These are phyloP conservation scores for Strigomonas culicis DNA, from an alignment of 208 protist species.

Conservation along the genomic window DNA sequence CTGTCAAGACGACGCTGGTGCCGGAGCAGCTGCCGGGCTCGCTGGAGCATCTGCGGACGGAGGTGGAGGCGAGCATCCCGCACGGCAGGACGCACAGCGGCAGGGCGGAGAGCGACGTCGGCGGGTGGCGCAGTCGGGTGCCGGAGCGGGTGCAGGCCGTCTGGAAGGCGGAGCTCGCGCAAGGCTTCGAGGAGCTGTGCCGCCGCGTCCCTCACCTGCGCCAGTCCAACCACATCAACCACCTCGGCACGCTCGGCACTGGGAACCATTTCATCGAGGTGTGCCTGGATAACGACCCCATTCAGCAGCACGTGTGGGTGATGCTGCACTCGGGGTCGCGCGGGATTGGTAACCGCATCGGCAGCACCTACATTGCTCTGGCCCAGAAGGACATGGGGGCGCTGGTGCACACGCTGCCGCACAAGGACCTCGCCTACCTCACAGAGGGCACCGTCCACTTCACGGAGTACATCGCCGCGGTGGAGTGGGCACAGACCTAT, in stretches of 20 bases:
- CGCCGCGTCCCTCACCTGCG: conserved; percentile 35
- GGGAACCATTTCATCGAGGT: conserved; percentile 93
- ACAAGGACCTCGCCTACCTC: conserved; percentile 77
- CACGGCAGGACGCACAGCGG: conserved; percentile 80
- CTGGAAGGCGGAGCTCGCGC: conserved; percentile 58
- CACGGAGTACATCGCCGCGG: conserved; percentile 75
- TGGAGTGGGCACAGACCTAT: conserved; percentile 84
- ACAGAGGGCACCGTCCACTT: conserved; percentile 75
- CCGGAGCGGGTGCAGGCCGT: conserved; percentile 37
- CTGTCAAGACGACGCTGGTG: conserved; percentile 61
- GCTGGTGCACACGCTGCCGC: conserved; percentile 41
- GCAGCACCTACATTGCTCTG: conserved; percentile 73
- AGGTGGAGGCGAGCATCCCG: conserved; percentile 71
- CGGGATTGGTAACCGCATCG: conserved; percentile 89
- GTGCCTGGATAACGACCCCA: conserved; percentile 62
- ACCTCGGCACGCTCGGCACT: conserved; percentile 85
- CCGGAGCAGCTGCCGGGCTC: conserved; percentile 57
- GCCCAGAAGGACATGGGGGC: conserved; percentile 79
- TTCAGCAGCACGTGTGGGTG: conserved; percentile 60
- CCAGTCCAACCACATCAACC: conserved; percentile 71
- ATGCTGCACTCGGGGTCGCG: conserved; percentile 90
- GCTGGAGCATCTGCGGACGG: conserved; percentile 58
- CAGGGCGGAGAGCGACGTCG: conserved; percentile 40
- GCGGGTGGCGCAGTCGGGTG: conserved; percentile 54
- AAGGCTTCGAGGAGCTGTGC: conserved; percentile 64